A percentile compares a stretch with the other conserved stretches of the same genome.
These are phyloP conservation scores for Medicago arabica DNA, from an alignment of 306 rosid genomes.

Conservation along the genomic window DNA sequence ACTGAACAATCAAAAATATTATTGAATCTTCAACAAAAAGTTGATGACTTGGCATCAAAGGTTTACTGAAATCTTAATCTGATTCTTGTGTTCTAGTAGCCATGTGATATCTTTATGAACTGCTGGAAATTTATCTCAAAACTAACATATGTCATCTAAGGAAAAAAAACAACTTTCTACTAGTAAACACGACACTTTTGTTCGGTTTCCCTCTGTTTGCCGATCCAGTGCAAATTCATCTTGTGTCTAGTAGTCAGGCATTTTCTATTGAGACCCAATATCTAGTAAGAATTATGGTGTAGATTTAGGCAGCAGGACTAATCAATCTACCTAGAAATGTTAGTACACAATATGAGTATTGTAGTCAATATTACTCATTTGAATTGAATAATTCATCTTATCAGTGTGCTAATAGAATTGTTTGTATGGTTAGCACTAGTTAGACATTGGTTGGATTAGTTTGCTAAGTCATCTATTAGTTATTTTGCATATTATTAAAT, in stretches of 20 bases:
- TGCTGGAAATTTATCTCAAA: constrained; percentile 11
- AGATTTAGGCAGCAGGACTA: constrained; percentile 5
- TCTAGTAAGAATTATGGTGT: neutral
- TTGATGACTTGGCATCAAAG: constrained; percentile 96
- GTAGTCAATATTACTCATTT: neutral
- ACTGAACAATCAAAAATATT: constrained; percentile 91
- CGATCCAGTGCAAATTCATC: neutral
- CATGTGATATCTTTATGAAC: constrained; percentile 22
- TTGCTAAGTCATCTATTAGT: neutral
- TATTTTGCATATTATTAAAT: neutral
- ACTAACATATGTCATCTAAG: neutral
- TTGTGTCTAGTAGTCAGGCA: neutral
- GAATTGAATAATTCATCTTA: neutral
- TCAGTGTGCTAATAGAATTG: neutral
- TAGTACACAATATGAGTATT: neutral
- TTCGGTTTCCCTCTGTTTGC: neutral
- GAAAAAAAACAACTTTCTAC: neutral
- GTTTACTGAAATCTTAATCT: constrained; percentile 48
- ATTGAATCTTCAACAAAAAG: constrained; percentile 89
- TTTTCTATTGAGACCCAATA: neutral
- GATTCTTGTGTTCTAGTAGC: constrained; percentile 13
- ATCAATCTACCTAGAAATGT: neutral
- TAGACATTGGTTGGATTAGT: constrained; percentile 14
- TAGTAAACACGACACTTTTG: too few relatives aligned
- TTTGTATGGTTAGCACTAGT: neutral